A percentile compares a stretch with the other conserved stretches of the same genome.
phyloP scores from a whole-genome alignment of 176 grass and related monocot genomes.

The Cenchrus purpureus region DNA sequence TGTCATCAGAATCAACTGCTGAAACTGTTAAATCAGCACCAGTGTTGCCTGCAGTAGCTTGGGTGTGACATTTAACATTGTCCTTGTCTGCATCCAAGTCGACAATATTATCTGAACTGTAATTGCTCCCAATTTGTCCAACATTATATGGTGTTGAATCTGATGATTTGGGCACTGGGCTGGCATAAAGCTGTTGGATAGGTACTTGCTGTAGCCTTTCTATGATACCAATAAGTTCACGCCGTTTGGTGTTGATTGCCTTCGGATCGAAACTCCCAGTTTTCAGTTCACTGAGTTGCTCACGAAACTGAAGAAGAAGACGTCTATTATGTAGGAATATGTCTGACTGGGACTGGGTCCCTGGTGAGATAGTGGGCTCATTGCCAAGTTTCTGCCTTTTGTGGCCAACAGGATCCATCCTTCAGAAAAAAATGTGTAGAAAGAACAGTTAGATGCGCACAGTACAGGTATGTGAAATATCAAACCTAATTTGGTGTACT shows the following conservation, averaged over 20 bases:
- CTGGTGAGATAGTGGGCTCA: background rate
- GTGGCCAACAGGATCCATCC: constrained; percentile 33
- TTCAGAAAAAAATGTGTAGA: background rate
- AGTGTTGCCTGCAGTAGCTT: constrained; percentile 23
- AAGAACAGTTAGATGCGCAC: background rate
- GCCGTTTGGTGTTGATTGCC: constrained; percentile 31
- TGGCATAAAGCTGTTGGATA: constrained; percentile 19
- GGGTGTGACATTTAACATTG: background rate
- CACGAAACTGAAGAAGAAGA: constrained; percentile 19
- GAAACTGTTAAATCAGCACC: constrained; percentile 19
- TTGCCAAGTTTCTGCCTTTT: constrained; percentile 45
- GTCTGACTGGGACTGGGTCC: constrained; percentile 27
- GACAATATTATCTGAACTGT: constrained; percentile 16
- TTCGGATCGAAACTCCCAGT: constrained; percentile 42
- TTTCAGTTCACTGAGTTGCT: constrained; percentile 35
- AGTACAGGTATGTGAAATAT: constrained; percentile 6
- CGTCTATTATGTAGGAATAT: constrained; percentile 30
- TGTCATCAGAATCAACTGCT: constrained; percentile 42
- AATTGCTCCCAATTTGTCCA: constrained; percentile 14
- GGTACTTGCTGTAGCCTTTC: constrained; percentile 30
- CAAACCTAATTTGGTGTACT: background rate
- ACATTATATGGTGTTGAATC: background rate
- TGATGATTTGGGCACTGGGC: constrained; percentile 23
- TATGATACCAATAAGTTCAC: constrained; percentile 36
- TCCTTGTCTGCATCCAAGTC: constrained; percentile 32